Evolutionary conservation across 2,329 filamentous ascomycete genomes (phyloP).

Genomic region (Colletotrichum sp.): DNA sequence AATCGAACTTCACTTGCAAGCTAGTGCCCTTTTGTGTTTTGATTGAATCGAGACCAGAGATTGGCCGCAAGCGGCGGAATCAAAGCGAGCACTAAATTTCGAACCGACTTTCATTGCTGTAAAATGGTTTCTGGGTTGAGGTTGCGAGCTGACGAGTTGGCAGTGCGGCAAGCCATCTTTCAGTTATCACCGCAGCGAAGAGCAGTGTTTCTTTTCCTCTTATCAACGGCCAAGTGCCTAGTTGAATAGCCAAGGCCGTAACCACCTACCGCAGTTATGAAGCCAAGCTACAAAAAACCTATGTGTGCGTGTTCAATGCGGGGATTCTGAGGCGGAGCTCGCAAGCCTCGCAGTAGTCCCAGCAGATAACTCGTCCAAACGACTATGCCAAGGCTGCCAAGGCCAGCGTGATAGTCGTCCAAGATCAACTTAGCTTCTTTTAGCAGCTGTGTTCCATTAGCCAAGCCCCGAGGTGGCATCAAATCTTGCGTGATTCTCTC

Average conservation of each 20-base stretch:
- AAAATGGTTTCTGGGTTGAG: background rate
- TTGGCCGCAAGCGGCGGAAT: background rate
- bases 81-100: background rate
- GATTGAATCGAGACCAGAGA: background rate
- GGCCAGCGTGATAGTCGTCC: background rate
- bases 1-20: background rate
- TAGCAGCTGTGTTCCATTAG: background rate
- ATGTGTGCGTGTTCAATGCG: background rate
- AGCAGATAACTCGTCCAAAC: background rate
- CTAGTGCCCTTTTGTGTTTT: background rate
- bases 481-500: background rate
- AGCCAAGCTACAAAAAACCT: background rate
- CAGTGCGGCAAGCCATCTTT: background rate
- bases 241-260: background rate
- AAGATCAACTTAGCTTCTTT: constrained; percentile 3
- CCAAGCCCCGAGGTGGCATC: background rate
- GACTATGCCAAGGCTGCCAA: background rate
- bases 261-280: background rate
- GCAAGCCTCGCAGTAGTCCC: background rate
- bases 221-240: background rate
- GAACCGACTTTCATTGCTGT: background rate
- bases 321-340: background rate
- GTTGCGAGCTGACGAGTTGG: background rate
- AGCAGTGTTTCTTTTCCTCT: background rate
- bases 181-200: background rate